Evolutionary conservation across 192 early-diverging fungal species (phyloP).

Genomic region (Pilaira anomala): DNA sequence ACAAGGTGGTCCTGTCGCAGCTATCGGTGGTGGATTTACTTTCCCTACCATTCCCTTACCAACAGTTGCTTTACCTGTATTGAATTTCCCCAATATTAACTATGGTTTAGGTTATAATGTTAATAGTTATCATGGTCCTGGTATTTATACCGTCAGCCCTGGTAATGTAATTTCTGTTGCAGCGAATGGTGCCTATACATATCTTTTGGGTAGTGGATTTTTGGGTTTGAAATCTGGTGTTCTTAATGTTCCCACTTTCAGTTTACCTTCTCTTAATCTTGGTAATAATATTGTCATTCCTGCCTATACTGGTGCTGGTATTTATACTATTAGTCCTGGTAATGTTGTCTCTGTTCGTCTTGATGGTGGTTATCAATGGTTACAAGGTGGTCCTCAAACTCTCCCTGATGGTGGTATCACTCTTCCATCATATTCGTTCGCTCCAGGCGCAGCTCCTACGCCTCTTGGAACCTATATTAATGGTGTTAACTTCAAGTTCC

Average conservation of each 20-base stretch:
- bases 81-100: background rate
- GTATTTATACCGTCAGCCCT: background rate
- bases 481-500: background rate
- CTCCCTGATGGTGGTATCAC: background rate
- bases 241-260: background rate
- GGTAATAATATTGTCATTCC: background rate
- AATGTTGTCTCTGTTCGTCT: background rate
- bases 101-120: background rate
- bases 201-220: background rate
- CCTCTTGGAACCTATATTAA: background rate
- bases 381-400: background rate
- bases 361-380: background rate
- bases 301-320: background rate
- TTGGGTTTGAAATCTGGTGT: background rate
- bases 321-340: conserved; percentile 1
- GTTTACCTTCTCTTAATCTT: background rate
- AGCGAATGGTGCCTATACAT: background rate
- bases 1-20: background rate
- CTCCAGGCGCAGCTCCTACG: background rate
- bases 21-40: background rate
- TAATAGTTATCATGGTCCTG: background rate
- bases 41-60: background rate
- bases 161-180: background rate
- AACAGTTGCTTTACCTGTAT: background rate
- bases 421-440: too few relatives aligned